Conservation (phyloP, 129 eudicot genomes). For the Escallonia herrerae region DNA sequence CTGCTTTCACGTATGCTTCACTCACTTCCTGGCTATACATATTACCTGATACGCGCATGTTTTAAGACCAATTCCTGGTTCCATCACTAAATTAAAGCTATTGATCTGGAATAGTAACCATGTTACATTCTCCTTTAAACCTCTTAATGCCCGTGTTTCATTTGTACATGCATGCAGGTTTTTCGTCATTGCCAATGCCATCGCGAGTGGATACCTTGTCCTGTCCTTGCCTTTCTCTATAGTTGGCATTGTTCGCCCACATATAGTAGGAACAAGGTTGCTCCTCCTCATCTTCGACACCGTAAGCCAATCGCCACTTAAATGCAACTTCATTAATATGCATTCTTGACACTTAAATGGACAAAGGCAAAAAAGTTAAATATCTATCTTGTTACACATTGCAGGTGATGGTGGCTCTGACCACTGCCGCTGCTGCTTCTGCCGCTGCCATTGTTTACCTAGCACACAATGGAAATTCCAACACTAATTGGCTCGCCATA, state of each 20-base stretch:
- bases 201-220: slow-evolving; percentile 72
- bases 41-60: too few species aligned
- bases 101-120: too few species aligned
- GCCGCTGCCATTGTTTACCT: slow-evolving; percentile 74
- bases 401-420: slow-evolving; percentile 42
- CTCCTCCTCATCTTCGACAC: slow-evolving; percentile 77
- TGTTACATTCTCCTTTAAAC: too few species aligned
- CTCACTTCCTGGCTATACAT: too few species aligned
- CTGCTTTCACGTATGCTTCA: slow-evolving; percentile 61
- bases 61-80: too few species aligned
- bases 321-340: background rate
- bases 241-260: slow-evolving; percentile 74
- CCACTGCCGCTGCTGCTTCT: slow-evolving; percentile 63
- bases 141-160: background rate
- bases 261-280: slow-evolving; percentile 45
- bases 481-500: slow-evolving; percentile 65
- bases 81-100: too few species aligned
- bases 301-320: slow-evolving; percentile 18
- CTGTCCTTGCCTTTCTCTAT: slow-evolving; percentile 83
- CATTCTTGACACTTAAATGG: background rate
- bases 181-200: slow-evolving; percentile 81
- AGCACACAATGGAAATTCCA: slow-evolving; percentile 71
- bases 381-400: background rate
- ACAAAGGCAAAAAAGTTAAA: too few species aligned
- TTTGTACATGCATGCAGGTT: slow-evolving; percentile 36